Evolutionary conservation across 2,329 filamentous ascomycete species (phyloP).

Genomic region (Tolypocladium inflatum): DNA sequence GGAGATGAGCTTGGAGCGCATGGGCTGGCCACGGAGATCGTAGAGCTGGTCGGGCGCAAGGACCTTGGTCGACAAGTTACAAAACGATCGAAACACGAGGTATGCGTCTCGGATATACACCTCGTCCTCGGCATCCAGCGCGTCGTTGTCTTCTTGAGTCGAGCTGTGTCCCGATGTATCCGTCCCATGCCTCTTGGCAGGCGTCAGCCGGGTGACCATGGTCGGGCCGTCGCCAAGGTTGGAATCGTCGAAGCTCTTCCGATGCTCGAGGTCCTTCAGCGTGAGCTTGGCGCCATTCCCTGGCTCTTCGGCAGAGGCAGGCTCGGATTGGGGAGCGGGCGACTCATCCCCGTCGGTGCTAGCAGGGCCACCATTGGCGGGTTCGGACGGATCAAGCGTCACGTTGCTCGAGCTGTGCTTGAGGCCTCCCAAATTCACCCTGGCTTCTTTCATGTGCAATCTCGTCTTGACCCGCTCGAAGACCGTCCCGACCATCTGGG

Average conservation of each 20-base stretch:
- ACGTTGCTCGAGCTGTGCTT: constrained; percentile 43
- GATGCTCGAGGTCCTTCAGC: constrained; percentile 55
- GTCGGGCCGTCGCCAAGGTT: constrained; percentile 57
- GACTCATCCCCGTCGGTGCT: constrained; percentile 27
- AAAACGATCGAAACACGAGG: constrained; percentile 93
- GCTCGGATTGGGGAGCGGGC: constrained; percentile 19
- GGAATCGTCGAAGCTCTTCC: constrained; percentile 61
- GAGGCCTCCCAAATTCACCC: constrained; percentile 46
- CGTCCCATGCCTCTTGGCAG: constrained; percentile 28
- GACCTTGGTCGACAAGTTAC: constrained; percentile 90
- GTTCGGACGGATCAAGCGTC: constrained; percentile 38
- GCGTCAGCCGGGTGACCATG: constrained; percentile 54
- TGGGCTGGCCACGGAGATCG: constrained; percentile 86
- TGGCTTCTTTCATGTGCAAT: constrained; percentile 77
- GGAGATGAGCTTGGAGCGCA: constrained; percentile 94
- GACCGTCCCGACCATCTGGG: constrained; percentile 97
- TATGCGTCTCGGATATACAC: constrained; percentile 97
- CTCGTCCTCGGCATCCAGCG: constrained; percentile 71
- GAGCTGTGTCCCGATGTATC: constrained; percentile 39
- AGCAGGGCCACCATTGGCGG: constrained; percentile 24
- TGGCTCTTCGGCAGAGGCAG: constrained; percentile 16
- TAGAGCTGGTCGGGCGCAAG: constrained; percentile 84
- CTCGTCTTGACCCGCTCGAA: constrained; percentile 89
- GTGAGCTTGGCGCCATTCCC: constrained; percentile 47
- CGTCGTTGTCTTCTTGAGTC: constrained; percentile 47